Conservation (phyloP, 2,329 filamentous ascomycete genomes). For the Cryphonectria japonica region DNA sequence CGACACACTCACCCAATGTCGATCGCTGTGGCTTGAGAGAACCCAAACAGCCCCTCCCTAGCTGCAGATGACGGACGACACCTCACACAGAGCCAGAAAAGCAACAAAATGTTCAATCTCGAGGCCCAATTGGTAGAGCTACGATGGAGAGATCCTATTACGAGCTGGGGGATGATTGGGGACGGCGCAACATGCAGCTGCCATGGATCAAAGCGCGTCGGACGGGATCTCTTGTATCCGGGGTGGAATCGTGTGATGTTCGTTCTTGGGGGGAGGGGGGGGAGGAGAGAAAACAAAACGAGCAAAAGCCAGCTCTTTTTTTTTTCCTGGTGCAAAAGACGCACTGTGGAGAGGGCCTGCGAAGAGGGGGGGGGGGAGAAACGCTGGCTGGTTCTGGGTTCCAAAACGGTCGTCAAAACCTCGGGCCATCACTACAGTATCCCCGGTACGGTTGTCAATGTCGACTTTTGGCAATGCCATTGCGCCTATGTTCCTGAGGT, state of each 20-base stretch:
- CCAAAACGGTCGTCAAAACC: background rate
- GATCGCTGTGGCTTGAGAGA: slow-evolving; percentile 10
- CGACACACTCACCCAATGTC: background rate
- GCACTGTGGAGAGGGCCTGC: no score
- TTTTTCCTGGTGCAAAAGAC: background rate
- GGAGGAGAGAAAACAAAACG: no score
- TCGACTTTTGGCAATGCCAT: background rate
- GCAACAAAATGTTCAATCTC: background rate
- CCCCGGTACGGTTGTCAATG: background rate
- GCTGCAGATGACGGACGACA: background rate
- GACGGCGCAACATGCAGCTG: background rate
- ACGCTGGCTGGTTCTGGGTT: background rate
- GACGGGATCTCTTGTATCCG: background rate
- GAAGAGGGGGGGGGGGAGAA: no score
- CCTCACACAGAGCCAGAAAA: background rate
- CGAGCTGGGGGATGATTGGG: background rate
- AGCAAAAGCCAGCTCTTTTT: no score
- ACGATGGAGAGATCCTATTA: background rate
- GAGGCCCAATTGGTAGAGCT: slow-evolving; percentile 1
- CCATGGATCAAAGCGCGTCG: background rate
- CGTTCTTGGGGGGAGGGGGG: no score
- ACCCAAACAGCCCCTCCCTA: background rate
- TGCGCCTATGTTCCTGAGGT: background rate
- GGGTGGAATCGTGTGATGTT: background rate
- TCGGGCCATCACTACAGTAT: background rate